Percentiles rank a stretch among this genome's conserved stretches.
Evolutionary conservation across 2,329 filamentous ascomycete genomes (phyloP).

Genomic region (Aspergillus unguis): DNA sequence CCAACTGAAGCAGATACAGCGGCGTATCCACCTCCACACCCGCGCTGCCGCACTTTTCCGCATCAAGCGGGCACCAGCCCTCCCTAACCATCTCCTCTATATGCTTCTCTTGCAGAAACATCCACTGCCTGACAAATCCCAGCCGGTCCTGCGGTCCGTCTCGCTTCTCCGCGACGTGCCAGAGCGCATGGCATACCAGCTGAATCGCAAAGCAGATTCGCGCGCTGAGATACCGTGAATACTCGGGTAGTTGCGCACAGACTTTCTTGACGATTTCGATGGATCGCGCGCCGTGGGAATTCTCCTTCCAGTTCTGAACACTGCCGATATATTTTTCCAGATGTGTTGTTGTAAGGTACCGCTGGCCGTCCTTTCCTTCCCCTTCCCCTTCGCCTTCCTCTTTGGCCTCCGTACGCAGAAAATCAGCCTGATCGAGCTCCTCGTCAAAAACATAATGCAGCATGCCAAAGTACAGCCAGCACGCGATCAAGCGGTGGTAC

Average conservation of each 20-base stretch:
- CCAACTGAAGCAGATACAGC: neutral
- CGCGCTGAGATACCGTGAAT: neutral
- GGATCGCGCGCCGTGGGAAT: neutral
- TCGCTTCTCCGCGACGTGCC: neutral
- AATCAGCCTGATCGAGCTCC: neutral
- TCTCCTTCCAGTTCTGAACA: neutral
- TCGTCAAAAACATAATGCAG: conserved; percentile 2
- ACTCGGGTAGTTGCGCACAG: neutral
- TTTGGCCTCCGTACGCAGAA: neutral
- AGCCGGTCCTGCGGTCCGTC: neutral
- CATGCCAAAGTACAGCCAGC: conserved; percentile 3
- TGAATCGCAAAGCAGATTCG: neutral
- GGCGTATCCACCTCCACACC: neutral
- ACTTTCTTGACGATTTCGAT: neutral
- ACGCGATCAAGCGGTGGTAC: neutral
- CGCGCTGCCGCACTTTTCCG: neutral
- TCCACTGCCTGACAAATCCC: neutral
- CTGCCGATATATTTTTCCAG: neutral
- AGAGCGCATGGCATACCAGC: neutral
- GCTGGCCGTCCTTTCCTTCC: neutral
- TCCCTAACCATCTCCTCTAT: neutral
- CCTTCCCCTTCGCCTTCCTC: neutral
- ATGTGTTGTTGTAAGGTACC: neutral
- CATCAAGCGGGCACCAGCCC: neutral
- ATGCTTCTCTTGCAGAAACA: too few species aligned